Evolutionary conservation across 2,329 filamentous ascomycete species (phyloP), one percentile per base, ranked within the genome.

Genomic region (Arthrobotrys entomopaga): DNA sequence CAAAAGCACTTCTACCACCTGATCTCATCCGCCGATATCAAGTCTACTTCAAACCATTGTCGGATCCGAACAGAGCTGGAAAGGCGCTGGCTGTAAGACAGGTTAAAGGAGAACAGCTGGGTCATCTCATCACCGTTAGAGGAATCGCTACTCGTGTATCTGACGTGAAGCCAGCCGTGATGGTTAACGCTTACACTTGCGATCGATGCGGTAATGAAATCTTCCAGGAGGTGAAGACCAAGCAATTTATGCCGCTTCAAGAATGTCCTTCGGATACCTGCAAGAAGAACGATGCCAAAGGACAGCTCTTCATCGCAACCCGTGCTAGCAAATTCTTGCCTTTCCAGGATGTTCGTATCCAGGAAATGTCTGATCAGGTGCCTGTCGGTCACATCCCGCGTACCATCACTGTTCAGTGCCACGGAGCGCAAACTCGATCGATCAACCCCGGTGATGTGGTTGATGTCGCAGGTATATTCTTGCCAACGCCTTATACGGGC

Each of bases 361-460:
- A 99, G 82, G 95, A 99, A 81, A 92, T 98, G 88, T 93, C 95
- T n/a, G 95, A 99, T 81, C 95, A 99, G 82, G 95, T 99, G 0
- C 95, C 95, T 6, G 96, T 99, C 77, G 95, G 95, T 58, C 95
- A 99, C 81, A 99, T 99, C 79, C 95, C 95, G 34, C 88, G 95
- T 71, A 92, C 92, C 67, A 84, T 99, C 76, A 98, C 94, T 0
- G 84, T 99, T 20, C 87, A 96, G 79, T 97, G 93, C 82, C 90
- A 96, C 80, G 95, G 95, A 74, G 91, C 88, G 74, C 86, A 96
- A 11, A 92, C 94, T 29, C 87, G 95, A 71, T 89, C 92, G 79
- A 87, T 98, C 79, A 98, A 92, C 80, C 95, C 95, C 1, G 95
- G 95, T 76, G 95, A 99, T 82, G 89, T 97, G 2, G 89, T 98